A percentile compares a stretch with the other conserved stretches of the same genome.
Conservation (phyloP, 208 protist genomes). For the Trypanosoma caninum region DNA sequence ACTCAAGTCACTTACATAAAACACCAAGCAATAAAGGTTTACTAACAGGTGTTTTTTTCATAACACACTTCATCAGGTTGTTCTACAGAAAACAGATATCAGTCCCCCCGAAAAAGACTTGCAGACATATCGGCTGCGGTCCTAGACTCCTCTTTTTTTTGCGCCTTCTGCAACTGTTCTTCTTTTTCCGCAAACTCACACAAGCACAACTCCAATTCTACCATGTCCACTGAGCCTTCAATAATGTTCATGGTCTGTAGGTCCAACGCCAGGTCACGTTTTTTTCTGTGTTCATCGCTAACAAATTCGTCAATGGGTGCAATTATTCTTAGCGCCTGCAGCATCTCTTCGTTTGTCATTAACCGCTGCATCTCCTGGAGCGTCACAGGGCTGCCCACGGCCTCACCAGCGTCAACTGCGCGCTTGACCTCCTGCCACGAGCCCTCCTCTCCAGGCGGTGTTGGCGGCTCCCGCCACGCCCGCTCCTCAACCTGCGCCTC, state of each 20-base stretch:
- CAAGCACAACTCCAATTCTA: constrained; percentile 31
- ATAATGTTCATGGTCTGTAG: constrained; percentile 79
- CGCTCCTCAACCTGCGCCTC: constrained; percentile 83
- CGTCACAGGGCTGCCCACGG: constrained; percentile 52
- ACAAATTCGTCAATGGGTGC: constrained; percentile 72
- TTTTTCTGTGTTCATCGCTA: constrained; percentile 55
- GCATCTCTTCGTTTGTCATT: constrained; percentile 80
- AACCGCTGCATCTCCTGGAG: constrained; percentile 48
- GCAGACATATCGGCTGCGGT: constrained; percentile 46
- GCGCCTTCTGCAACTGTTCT: constrained; percentile 23
- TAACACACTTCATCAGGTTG: no score
- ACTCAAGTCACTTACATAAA: no score
- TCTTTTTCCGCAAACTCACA: constrained; percentile 15
- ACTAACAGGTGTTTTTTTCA: no score
- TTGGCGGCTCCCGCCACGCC: constrained; percentile 85
- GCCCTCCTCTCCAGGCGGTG: constrained; percentile 75
- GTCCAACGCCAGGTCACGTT: constrained; percentile 40
- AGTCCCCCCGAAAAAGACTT: constrained; percentile 34
- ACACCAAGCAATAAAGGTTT: no score
- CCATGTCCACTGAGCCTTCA: constrained; percentile 55
- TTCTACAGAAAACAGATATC: background rate
- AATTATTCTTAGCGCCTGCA: constrained; percentile 30
- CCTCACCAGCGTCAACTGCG: constrained; percentile 66
- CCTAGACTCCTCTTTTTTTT: constrained; percentile 28
- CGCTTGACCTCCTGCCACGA: constrained; percentile 86